Evolutionary conservation across 2,329 filamentous ascomycete genomes (phyloP), one percentile per base, ranked within the genome.

Genomic region (Fusarium tanahbumbuense): DNA sequence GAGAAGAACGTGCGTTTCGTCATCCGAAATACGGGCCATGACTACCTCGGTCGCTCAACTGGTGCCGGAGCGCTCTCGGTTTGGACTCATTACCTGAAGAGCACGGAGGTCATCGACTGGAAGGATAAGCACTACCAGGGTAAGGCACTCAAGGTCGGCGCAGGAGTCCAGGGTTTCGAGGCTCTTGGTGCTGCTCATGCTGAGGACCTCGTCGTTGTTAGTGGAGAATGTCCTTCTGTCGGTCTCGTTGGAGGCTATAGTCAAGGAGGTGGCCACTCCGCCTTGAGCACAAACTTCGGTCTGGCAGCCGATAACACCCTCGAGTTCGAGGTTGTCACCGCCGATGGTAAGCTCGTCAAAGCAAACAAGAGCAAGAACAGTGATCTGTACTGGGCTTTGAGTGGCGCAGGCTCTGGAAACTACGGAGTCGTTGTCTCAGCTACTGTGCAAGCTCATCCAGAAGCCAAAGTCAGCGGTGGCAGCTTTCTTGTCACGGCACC

Each of bases 381-480:
- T 0, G 88, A 90, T 46, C 79, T 91, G 2, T 91, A 87, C 77
- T 92, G 88, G 89, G 89, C 88, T 1, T 77, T 90, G 2, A 81
- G 81, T 30, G 88, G 88, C 3, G 87, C 88, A 2, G 88, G 89
- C 3, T 84, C 84, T 3, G 86, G 87, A 9, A 89, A 83, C 22
- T 91, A 85, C 63, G 88, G 82, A 3, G 81, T 89, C 1, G 86
- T 90, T 3, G 75, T 83, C 23, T 86, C 85, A 4, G 80, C 89
- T 74, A 89, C 86, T 0, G 79, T 84, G 28, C 86, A 85, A 64
- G 81, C 84, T 2, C 81, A 88, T 27, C 53, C 73, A 77, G 80
- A 1, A 82, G 85, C 58, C 75, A 9, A 34, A 76, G 74, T 78
- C 30, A 73, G 74, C 25, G 79, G 79, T 8, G 77, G 76, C 1